A percentile compares a stretch with the other conserved stretches of the same genome.
Evolutionary conservation across 257 asterid species (phyloP).

Genomic region (Solanum ossicruentum): DNA sequence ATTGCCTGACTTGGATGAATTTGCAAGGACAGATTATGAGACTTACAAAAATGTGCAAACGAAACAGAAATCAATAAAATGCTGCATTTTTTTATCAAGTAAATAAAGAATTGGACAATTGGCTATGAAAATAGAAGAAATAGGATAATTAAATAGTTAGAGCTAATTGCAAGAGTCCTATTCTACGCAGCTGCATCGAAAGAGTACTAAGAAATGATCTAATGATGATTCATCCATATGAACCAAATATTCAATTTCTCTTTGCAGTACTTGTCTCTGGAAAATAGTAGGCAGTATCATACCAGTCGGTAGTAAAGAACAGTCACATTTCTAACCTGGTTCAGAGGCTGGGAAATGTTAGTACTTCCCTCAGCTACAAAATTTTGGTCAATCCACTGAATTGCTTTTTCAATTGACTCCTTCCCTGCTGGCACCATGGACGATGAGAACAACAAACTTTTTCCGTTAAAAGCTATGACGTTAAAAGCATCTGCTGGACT

Average conservation of each 20-base stretch:
- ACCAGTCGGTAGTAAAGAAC: not conserved
- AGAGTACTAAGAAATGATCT: too few relatives aligned
- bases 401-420: conserved; percentile 33
- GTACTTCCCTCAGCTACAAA: conserved; percentile 57
- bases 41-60: not conserved
- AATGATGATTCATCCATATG: not conserved
- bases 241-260: not conserved
- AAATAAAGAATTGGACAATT: not conserved
- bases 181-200: too few relatives aligned
- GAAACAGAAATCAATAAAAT: not conserved
- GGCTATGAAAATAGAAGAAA: not conserved
- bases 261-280: not conserved
- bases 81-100: not conserved
- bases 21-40: not conserved
- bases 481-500: conserved; percentile 50
- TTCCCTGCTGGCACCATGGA: conserved; percentile 38
- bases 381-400: conserved; percentile 44
- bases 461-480: conserved; percentile 50
- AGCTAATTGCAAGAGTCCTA: not conserved
- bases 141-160: not conserved
- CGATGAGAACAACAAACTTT: conserved; percentile 30
- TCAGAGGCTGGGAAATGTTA: conserved; percentile 39
- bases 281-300: not conserved
- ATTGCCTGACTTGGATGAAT: conserved; percentile 48
- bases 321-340: conserved; percentile 33